These are phyloP conservation scores for Alternaria brassicicola DNA, from an alignment of 2,329 filamentous ascomycete genomes.

Conservation along the genomic window DNA sequence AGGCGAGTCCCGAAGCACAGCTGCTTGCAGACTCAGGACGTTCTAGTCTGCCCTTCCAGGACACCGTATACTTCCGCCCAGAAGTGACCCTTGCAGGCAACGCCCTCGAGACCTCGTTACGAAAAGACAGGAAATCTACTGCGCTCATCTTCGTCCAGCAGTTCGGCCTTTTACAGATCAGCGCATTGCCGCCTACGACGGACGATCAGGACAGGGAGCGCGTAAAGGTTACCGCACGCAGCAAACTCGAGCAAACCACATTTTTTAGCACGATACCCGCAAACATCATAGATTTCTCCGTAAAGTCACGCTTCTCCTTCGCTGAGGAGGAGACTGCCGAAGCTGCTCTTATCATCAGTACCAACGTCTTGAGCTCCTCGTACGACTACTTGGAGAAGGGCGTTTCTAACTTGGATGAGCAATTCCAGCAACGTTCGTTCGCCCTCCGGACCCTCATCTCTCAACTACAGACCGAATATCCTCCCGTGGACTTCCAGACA, in stretches of 20 bases:
- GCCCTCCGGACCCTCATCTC: slow-evolving; percentile 77
- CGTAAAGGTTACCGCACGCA: slow-evolving; percentile 73
- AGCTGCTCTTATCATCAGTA: slow-evolving; percentile 79
- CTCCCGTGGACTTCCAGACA: slow-evolving; percentile 67
- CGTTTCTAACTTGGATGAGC: slow-evolving; percentile 78
- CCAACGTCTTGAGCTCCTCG: slow-evolving; percentile 79
- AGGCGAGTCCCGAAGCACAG: slow-evolving; percentile 77
- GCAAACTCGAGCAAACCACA: slow-evolving; percentile 90
- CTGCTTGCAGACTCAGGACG: slow-evolving; percentile 58
- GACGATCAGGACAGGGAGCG: slow-evolving; percentile 56
- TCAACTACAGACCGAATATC: slow-evolving; percentile 70
- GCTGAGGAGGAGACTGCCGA: slow-evolving; percentile 71
- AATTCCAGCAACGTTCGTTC: slow-evolving; percentile 73
- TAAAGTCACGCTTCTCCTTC: slow-evolving; percentile 70
- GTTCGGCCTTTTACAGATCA: slow-evolving; percentile 63
- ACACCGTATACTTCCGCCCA: slow-evolving; percentile 78
- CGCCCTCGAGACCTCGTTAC: slow-evolving; percentile 53
- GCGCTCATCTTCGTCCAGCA: slow-evolving; percentile 63
- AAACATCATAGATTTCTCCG: slow-evolving; percentile 86
- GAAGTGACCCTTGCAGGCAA: slow-evolving; percentile 58
- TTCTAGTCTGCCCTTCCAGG: slow-evolving; percentile 70
- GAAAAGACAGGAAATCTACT: slow-evolving; percentile 47
- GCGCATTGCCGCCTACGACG: slow-evolving; percentile 63
- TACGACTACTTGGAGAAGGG: slow-evolving; percentile 75
- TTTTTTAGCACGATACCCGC: slow-evolving; percentile 84